Base-by-base conservation (phyloP, 768 basidiomycete genomes). In the Macrolepiota fuliginosa region DNA sequence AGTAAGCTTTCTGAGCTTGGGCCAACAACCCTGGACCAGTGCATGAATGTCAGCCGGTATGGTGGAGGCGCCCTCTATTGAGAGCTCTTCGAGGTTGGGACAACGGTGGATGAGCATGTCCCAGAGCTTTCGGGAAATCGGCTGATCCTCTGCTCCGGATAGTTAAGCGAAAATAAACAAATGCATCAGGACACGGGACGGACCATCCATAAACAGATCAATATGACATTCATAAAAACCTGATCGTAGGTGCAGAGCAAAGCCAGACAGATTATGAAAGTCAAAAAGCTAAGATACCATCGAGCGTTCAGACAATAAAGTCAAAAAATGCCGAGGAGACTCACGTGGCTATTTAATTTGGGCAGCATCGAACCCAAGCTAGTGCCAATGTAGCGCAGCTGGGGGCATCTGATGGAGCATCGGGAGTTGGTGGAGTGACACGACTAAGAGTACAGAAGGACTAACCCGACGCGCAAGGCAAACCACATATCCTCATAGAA, bases 401-500 rank as follows among this genome's bases (percentile, higher is more conserved):
- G 83, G 35, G 87, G 86, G 68, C 90, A 92, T 29, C 90, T 91
- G 65, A 27, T 29, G 25, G 24, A 52, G n/a, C 32, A 58, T n/a
- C 15, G 27, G 47, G 39, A 2, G 56, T 66, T 40, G 59, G 39
- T 39, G 63, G 46, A 61, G 49, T 36, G 42, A 13, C 50, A 39
- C 29, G 56, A 22, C 6, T 35, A 24, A 61, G 29, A 40, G 54
- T 36, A 29, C 54, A 24, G 4, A 25, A 22, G 69, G 17, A 73
- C 77, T 42, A 65, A 92, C 90, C 83, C 85, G 56, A 83, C 73
- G 39, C 88, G 83, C 66, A 92, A 75, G 47, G 86, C 83, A 63
- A 88, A 82, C 90, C 90, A 92, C 87, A 92, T 88, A 63, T 88
- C 85, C 62, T 91, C 90, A 63, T 83, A 74, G 36, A 79, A 81